Evolutionary conservation across 2,329 filamentous ascomycete genomes (phyloP).

Genomic region (Diatrype stigma): DNA sequence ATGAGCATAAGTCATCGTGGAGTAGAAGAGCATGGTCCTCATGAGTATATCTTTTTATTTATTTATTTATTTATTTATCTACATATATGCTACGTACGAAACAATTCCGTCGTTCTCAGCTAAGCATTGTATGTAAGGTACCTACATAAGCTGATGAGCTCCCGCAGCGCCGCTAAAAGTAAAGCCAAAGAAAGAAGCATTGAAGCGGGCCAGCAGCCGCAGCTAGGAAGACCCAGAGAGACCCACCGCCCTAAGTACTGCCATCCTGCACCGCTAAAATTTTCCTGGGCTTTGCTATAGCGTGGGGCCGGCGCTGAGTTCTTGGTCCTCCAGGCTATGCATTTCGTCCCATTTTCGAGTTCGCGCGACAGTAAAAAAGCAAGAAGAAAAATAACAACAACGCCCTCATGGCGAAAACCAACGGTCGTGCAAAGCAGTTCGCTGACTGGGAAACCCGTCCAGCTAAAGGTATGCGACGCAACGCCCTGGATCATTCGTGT

Average conservation of each 20-base stretch:
- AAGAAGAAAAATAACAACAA: neutral
- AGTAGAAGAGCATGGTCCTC: too few relatives aligned
- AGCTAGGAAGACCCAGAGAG: neutral
- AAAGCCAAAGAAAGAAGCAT: neutral
- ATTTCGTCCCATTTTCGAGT: too few relatives aligned
- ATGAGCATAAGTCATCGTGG: too few relatives aligned
- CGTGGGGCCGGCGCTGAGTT: slow-evolving; percentile 6
- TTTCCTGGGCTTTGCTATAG: slow-evolving; percentile 28
- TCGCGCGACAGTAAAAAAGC: too few relatives aligned
- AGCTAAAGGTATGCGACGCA: slow-evolving; percentile 50
- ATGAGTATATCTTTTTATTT: too few relatives aligned
- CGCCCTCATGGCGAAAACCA: slow-evolving; percentile 44
- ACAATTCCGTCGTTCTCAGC: too few relatives aligned
- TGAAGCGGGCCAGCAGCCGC: neutral
- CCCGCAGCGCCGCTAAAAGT: too few relatives aligned
- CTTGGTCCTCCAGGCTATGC: neutral
- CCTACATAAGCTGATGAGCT: too few relatives aligned
- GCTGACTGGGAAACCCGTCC: slow-evolving; percentile 59
- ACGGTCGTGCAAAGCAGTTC: slow-evolving; percentile 55
- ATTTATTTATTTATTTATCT: too few relatives aligned
- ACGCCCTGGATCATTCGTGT: neutral
- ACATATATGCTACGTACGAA: too few relatives aligned
- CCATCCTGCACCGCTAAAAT: slow-evolving; percentile 48
- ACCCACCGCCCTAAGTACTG: slow-evolving; percentile 31
- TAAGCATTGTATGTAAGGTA: too few relatives aligned